These are phyloP conservation scores for Phytophthora tubulina DNA, from an alignment of 352 stramenopile species.

Conservation along the genomic window DNA sequence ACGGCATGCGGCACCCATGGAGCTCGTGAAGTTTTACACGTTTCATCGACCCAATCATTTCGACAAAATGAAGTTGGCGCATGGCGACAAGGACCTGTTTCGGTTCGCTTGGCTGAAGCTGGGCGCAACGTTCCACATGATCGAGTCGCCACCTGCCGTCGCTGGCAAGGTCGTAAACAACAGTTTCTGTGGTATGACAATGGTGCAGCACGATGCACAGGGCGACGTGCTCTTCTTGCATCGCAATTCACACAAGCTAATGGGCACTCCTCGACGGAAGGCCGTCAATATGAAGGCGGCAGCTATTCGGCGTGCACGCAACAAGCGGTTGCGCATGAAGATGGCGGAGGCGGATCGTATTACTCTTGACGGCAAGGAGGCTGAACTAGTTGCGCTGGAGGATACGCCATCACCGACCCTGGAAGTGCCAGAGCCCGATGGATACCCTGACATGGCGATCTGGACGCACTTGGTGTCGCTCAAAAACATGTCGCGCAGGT, in stretches of 20 bases:
- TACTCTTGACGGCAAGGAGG: constrained; percentile 5
- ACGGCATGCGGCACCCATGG: constrained; percentile 39
- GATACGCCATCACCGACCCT: constrained; percentile 34
- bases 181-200: constrained; percentile 62
- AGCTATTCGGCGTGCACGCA: constrained; percentile 32
- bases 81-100: constrained; percentile 71
- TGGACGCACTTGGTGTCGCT: constrained; percentile 76
- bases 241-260: constrained; percentile 59
- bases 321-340: constrained; percentile 38
- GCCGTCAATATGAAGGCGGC: constrained; percentile 36
- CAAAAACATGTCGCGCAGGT: constrained; percentile 44
- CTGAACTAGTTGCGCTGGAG: background rate
- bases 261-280: constrained; percentile 31
- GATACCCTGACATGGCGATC: constrained; percentile 56
- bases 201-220: constrained; percentile 54
- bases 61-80: constrained; percentile 46
- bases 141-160: constrained; percentile 45
- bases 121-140: constrained; percentile 55
- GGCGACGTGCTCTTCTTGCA: constrained; percentile 57
- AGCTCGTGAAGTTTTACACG: constrained; percentile 54
- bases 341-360: constrained; percentile 37
- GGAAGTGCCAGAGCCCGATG: constrained; percentile 26
- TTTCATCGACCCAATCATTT: constrained; percentile 49
- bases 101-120: constrained; percentile 66
- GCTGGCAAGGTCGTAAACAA: constrained; percentile 45